Evolutionary conservation across 1,139 yeast species (phyloP).

Genomic region (Candida neerlandica): DNA sequence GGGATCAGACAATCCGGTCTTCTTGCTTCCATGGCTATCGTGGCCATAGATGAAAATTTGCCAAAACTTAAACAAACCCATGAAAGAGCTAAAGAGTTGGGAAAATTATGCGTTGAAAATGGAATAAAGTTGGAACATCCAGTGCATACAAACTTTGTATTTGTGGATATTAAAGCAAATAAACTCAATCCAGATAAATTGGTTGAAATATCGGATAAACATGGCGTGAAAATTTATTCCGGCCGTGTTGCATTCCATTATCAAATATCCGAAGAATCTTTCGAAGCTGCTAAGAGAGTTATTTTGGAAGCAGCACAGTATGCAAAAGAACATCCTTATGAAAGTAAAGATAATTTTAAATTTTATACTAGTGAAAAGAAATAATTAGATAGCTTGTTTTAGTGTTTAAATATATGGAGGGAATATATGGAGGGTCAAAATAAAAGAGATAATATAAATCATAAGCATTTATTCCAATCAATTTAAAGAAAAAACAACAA

Average conservation of each 20-base stretch:
- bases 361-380: conserved; percentile 15
- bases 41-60: conserved; percentile 44
- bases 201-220: conserved; percentile 26
- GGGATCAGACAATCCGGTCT: conserved; percentile 51
- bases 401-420: conserved; percentile 2
- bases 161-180: conserved; percentile 38
- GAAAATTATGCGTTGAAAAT: conserved; percentile 39
- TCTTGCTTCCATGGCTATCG: conserved; percentile 43
- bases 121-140: conserved; percentile 41
- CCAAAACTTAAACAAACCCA: conserved; percentile 50
- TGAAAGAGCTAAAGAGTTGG: conserved; percentile 55
- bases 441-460: not conserved
- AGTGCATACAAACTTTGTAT: conserved; percentile 46
- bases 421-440: no score
- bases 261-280: conserved; percentile 37
- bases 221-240: conserved; percentile 32
- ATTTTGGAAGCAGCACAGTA: conserved; percentile 33
- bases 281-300: conserved; percentile 31
- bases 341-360: conserved; percentile 11
- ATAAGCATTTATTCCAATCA: not conserved
- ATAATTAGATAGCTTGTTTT: not conserved
- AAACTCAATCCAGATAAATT: conserved; percentile 33
- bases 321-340: conserved; percentile 31
- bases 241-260: conserved; percentile 43
- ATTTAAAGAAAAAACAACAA: not conserved